Base-by-base conservation (phyloP, 306 rosid genomes). In the Fragaria nilgerrensis region DNA sequence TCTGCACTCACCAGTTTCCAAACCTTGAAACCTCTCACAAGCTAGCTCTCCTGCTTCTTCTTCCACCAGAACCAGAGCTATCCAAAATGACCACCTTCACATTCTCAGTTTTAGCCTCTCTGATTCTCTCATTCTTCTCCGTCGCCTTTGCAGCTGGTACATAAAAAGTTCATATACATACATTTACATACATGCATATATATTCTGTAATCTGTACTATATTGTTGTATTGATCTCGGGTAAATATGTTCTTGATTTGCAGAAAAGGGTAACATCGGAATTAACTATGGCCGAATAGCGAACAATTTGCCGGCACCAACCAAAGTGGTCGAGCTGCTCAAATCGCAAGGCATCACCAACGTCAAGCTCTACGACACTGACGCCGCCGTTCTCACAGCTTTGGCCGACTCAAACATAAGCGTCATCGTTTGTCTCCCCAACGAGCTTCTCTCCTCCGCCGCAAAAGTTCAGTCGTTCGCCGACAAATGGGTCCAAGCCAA, bases 281-380 rank as follows among this genome's bases (percentile, higher is more conserved):
- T 94, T 4, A 94, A 94, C 89, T 94, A 94, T 23, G 98, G 98
- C 0, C 64, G 90, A 50, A 55, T 92, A 4, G 98, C 98, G 0
- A 83, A 90, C 73, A 29, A 94, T 70, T 44, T 94, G 2, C 96
- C 98, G 0, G 1, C 83, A 2, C 94, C 98, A 0, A n/a, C 82
- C 0, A 55, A 90, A 62, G 98, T 92, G 13, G 96, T 89, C 45
- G 41, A 84, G 49, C 96, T 94, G 16, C 82, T 92, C 2, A 89
- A 90, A 32, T 0, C 84, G 4, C 90, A 92, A 9, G 94, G 96
- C 0, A 52, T 92, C 37, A 77, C 72, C 79, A 91, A 89, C 0
- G 86, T 85, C 10, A 94, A 94, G 83, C 90, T 94, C 63, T 94
- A 76, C 76, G 98, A 94, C 89, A 87, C 96, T 20, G 85, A 89